Base-by-base conservation (phyloP, 192 early-diverging fungal genomes). In the Dissophora globulifera region DNA sequence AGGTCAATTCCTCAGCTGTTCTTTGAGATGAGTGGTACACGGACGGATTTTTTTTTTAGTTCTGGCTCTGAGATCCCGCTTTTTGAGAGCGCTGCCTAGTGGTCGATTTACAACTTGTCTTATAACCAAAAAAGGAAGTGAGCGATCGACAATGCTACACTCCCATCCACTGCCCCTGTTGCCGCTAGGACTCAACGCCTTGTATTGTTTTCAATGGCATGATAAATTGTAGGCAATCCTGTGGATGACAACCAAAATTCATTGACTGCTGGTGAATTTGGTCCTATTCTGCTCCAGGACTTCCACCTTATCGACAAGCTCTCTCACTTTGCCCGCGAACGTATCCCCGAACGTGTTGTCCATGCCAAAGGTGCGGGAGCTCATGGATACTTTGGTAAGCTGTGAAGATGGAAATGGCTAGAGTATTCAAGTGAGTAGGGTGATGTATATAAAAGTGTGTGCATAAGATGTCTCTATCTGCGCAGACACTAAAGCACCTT, bases 321-420 rank as follows among this genome's bases (percentile, higher is more conserved):
- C 45, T 81, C 86, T 50, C 90, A 89, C 81, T 93, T 93, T 84
- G 90, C 89, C 79, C 87, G 87, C 45, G 90, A 93, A 81, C 86
- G 91, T 66, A 87, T 90, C 45, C 91, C 91, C 19, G 91, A 93
- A 79, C 84, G 92, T 66, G 92, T 93, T 25, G 92, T 93, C 51
- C 91, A 93, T 61, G 92, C 92, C 72, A 87, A 90, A 74, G 92
- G 92, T 51, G 85, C 84, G 25, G 92, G 88, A 33, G 92, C 91
- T n/a, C 89, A 91, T 74, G 92, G 92, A 26, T 81, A 88, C 80
- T 93, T 93, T 81, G 57, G 60, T 74, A 58, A 62, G 70, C 19
- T 25, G 35, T 38, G 13, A 38, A 38, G 13, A 38, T 38, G 35
- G 35, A 38, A 9, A 38, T 38, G 6, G 35, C 35, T 13, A 13